Evolutionary conservation across 164 flowering plant species (phyloP), one percentile per base, ranked within the genome.

Genomic region (Saururus chinensis): DNA sequence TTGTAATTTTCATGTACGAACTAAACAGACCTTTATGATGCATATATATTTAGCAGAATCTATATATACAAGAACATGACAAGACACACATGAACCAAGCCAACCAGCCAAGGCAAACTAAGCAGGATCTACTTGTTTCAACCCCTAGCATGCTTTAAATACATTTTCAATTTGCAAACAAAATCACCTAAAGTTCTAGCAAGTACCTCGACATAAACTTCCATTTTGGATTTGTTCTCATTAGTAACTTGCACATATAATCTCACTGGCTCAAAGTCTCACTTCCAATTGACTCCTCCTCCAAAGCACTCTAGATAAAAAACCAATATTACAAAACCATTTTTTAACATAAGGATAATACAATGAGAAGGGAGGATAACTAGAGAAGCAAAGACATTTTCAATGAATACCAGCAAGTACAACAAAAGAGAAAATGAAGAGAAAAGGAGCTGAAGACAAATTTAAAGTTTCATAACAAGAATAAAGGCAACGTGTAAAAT

Each of bases 161-260:
- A 45, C 11, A 17, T 12, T 12, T 17, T 13, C 14, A 12, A 12
- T 45, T 7, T 45, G 17, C 14, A 17, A 45, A 12, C 9, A 45
- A 17, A 17, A 45, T 12, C 49, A 45, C 14, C 14, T 45, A 45
- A 45, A 12, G 11, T 12, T 12, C 49, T 17, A 45, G 49, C 49
- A 55, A 24, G 11, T 74, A 92, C 96, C 95, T 92, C 82, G 9
- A 75, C 64, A 68, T 87, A 83, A 71, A 83, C 76, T 68, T 92
- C 96, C 60, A 80, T 63, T 42, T 71, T 60, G 40, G 84, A 69
- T 69, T 70, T 75, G 68, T 82, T 87, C 58, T 85, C 88, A 69
- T 87, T 87, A 67, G 78, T 82, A 62, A 79, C 64, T 68, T 82
- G 80, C 79, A 77, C 72, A 53, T 86, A 90, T 60, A 75, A 73